Conservation (phyloP, 768 basidiomycete genomes). For the Suillus variegatus region DNA sequence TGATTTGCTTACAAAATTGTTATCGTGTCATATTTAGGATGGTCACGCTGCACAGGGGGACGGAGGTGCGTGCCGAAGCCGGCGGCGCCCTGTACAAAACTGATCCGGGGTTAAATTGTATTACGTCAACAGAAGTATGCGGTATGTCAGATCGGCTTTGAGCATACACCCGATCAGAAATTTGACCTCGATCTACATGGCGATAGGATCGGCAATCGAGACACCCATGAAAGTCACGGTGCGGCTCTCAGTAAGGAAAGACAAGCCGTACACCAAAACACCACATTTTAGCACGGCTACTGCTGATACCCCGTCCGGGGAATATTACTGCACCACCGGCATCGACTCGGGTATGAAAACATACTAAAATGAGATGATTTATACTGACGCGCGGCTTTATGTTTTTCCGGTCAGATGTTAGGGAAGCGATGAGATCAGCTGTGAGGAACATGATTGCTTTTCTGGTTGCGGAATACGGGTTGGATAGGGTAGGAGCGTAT, state of each 20-base stretch:
- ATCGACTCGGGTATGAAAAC: constrained; percentile 42
- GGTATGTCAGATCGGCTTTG: constrained; percentile 37
- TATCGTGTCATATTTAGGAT: constrained; percentile 40
- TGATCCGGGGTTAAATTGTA: background rate
- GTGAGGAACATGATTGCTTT: constrained; percentile 60
- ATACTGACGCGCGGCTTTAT: background rate
- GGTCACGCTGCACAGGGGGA: constrained; percentile 70
- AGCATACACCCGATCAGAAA: background rate
- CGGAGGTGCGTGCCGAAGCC: constrained; percentile 46
- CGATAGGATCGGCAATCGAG: constrained; percentile 60
- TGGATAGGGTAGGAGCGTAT: constrained; percentile 53
- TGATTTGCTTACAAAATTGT: background rate
- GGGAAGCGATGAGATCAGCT: constrained; percentile 55
- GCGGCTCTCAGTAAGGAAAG: constrained; percentile 56
- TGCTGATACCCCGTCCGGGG: constrained; percentile 25
- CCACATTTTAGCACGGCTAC: constrained; percentile 51
- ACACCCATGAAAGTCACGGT: constrained; percentile 59
- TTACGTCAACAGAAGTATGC: constrained; percentile 49
- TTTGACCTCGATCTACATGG: background rate
- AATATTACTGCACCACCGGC: constrained; percentile 61
- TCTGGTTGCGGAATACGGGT: constrained; percentile 42
- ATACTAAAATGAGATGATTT: background rate
- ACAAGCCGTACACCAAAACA: constrained; percentile 57
- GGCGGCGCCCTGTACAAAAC: background rate
- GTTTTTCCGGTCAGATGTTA: constrained; percentile 38